These are phyloP conservation scores for Picea abies DNA, from an alignment of 83 land plant genomes.

Conservation along the genomic window DNA sequence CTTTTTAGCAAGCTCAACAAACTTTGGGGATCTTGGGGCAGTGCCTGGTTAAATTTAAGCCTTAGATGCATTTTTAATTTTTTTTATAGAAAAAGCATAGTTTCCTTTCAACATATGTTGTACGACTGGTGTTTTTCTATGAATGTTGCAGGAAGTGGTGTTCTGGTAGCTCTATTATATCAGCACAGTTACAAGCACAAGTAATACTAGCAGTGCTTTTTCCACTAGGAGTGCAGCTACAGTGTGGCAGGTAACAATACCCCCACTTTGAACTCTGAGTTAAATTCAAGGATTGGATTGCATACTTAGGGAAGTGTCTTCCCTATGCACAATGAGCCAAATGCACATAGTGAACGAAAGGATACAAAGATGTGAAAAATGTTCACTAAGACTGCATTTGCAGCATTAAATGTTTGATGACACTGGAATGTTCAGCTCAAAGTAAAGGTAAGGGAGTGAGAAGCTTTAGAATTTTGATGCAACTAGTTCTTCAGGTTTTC, in stretches of 20 bases:
- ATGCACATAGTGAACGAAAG: neutral
- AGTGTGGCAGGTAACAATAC: neutral
- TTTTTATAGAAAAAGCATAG: neutral
- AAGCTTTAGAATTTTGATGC: neutral
- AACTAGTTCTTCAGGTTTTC: neutral
- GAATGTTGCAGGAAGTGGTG: neutral
- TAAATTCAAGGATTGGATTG: neutral
- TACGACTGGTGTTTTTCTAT: neutral
- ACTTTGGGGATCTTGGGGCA: neutral
- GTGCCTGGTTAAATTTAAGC: neutral
- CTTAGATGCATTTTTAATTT: neutral
- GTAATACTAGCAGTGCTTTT: neutral
- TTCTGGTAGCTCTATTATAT: neutral
- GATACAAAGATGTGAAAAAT: neutral
- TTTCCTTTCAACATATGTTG: no score
- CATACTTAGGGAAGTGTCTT: neutral
- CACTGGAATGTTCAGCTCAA: neutral
- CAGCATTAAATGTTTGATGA: neutral
- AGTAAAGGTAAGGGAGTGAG: neutral
- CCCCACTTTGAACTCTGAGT: no score
- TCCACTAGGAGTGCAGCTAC: neutral
- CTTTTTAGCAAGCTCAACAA: neutral
- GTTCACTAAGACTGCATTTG: neutral
- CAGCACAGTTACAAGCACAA: neutral
- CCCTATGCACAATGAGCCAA: neutral